Evolutionary conservation across 179 eudicot species (phyloP), one percentile per base, ranked within the genome.

Genomic region (Actinidia arguta): DNA sequence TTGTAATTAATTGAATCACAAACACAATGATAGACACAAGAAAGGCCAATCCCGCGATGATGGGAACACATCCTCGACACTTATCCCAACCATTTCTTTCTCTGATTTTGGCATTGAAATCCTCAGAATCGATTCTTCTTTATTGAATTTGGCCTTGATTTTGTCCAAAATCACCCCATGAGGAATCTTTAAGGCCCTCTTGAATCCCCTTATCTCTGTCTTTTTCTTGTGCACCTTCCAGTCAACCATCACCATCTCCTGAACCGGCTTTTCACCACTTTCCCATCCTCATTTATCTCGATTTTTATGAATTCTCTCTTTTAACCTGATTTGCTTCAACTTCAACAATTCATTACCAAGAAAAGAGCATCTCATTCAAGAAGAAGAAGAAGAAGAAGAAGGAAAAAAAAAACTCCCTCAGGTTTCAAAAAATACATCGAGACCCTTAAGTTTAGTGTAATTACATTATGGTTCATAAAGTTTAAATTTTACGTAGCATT

Each of bases 51-150:
- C 90, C 90, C 39, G 87, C 88, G 22, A 88, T 61, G 20, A 84
- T 50, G 14, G 90, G 84, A 48, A 44, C 73, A 66, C 83, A 84
- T 92, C 91, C 80, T 90, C 87, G 25, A 94, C 75, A 39, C 20
- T 61, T 17, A 47, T 73, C 17, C 98, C 36, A 92, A 3, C 27
- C 42, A 86, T 70, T 9, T 31, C 36, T 92, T 87, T 87, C 11
- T 83, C 88, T 62, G 69, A 59, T 83, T 94, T 94, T 1, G 98
- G 94, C 95, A 94, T 94, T 48, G 88, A 75, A 75, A 94, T 85
- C 4, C 84, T 89, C 78, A 94, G 75, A 39, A 47, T 73, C 5
- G 90, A 91, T 44, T 92, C 93, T 11, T 87, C 88, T 17, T 88
- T 91, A 0, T 81, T 70, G 73, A 89, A 94, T 70, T 46, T 88